phyloP scores from a whole-genome alignment of 1,284 basidiomycete species.

The Austropuccinia psidii region DNA sequence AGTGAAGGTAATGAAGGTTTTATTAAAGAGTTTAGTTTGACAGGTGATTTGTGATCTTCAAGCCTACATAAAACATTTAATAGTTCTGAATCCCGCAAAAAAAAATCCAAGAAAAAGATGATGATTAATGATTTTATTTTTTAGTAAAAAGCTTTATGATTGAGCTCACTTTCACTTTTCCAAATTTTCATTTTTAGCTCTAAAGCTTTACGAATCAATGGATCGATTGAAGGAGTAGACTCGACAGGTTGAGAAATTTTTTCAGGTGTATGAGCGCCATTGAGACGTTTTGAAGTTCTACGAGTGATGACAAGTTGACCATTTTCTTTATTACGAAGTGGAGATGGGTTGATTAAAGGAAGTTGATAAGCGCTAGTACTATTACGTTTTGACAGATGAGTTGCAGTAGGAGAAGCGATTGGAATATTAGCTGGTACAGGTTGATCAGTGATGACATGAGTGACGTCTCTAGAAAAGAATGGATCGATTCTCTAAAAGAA shows the following conservation, averaged over 20 bases:
- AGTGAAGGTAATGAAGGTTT: slow-evolving; percentile 51
- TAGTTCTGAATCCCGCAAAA: slow-evolving; percentile 43
- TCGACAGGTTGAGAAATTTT: neutral
- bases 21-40: slow-evolving; percentile 17
- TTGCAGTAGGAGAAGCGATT: slow-evolving; percentile 10
- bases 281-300: slow-evolving; percentile 2
- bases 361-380: slow-evolving; percentile 43
- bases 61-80: slow-evolving; percentile 45
- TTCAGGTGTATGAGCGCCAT: neutral
- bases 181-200: slow-evolving; percentile 81
- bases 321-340: slow-evolving; percentile 60
- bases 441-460: slow-evolving; percentile 73
- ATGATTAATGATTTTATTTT: neutral
- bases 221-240: slow-evolving; percentile 48
- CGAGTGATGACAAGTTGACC: slow-evolving; percentile 6
- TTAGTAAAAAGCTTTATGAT: neutral
- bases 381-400: slow-evolving; percentile 45
- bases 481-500: slow-evolving; percentile 61
- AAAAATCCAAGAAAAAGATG: neutral
- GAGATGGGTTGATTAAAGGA: slow-evolving; percentile 39
- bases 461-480: slow-evolving; percentile 76
- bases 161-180: slow-evolving; percentile 62
- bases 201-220: slow-evolving; percentile 66
- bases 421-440: slow-evolving; percentile 45
- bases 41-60: slow-evolving; percentile 38